Conservation (phyloP, 2,329 filamentous ascomycete species). For the Xylaria sp. region DNA sequence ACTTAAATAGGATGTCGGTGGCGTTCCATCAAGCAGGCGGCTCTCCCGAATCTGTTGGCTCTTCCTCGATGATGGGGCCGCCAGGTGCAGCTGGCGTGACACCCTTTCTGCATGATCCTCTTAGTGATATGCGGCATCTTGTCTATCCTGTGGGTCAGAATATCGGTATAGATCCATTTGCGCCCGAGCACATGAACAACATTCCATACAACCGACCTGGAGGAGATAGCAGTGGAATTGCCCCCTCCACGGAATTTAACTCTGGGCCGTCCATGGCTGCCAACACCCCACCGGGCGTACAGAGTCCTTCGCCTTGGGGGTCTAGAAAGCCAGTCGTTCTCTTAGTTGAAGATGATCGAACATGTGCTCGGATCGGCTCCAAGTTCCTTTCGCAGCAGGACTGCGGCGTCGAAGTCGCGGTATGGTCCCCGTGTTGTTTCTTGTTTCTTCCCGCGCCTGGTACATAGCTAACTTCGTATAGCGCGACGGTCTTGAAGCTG, state of each 20-base stretch:
- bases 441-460: background rate
- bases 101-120: constrained; percentile 62
- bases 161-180: constrained; percentile 94
- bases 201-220: constrained; percentile 86
- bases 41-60: constrained; percentile 64
- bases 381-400: constrained; percentile 75
- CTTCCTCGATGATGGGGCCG: constrained; percentile 68
- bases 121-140: constrained; percentile 70
- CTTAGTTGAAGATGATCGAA: constrained; percentile 85
- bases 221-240: constrained; percentile 57
- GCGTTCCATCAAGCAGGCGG: constrained; percentile 63
- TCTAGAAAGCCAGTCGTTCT: constrained; percentile 79
- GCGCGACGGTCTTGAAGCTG: constrained; percentile 90
- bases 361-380: constrained; percentile 73
- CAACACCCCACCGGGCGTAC: constrained; percentile 48
- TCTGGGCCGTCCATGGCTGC: constrained; percentile 51
- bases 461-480: constrained; percentile 54
- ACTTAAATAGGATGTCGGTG: constrained; percentile 65
- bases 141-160: constrained; percentile 93
- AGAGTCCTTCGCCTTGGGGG: constrained; percentile 65
- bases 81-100: constrained; percentile 54
- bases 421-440: constrained; percentile 55
- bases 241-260: constrained; percentile 55
- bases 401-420: constrained; percentile 74
- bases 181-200: constrained; percentile 92